A percentile compares a stretch with the other conserved stretches of the same genome.
phyloP scores from a whole-genome alignment of 345 rosid genomes.

The Salix arbutifolia region DNA sequence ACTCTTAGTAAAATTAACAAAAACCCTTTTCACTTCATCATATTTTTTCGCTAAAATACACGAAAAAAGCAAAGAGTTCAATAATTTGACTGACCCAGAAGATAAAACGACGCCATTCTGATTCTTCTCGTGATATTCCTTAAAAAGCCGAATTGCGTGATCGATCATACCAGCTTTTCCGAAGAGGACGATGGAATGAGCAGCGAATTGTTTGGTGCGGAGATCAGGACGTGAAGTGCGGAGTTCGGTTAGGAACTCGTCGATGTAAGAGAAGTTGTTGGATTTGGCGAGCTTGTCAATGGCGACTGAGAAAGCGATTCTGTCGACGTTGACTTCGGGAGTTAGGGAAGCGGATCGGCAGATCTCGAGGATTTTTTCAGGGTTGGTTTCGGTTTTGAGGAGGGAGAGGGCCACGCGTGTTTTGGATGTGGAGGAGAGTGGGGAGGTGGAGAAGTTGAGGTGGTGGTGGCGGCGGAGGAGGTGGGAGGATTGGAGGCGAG shows the following conservation, averaged over 20 bases:
- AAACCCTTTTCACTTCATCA: conserved; percentile 56
- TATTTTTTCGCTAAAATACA: conserved; percentile 58
- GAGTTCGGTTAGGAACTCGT: conserved; percentile 56
- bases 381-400: conserved; percentile 62
- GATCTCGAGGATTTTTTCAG: conserved; percentile 72
- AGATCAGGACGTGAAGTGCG: conserved; percentile 57
- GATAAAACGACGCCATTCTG: conserved; percentile 19
- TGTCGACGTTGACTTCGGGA: conserved; percentile 54
- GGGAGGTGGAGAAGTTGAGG: background rate
- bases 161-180: conserved; percentile 78
- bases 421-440: conserved; percentile 53
- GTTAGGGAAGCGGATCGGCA: conserved; percentile 73
- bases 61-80: conserved; percentile 66
- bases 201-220: conserved; percentile 48
- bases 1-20: conserved; percentile 49
- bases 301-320: conserved; percentile 67
- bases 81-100: conserved; percentile 46
- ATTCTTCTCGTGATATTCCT: conserved; percentile 38
- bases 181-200: conserved; percentile 62
- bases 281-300: conserved; percentile 46
- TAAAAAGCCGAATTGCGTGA: conserved; percentile 49
- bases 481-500: background rate
- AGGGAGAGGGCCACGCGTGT: conserved; percentile 66
- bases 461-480: background rate
- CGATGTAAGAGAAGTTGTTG: conserved; percentile 44